phyloP scores from a whole-genome alignment of 2,329 filamentous ascomycete genomes.

The Clonostachys solani region DNA sequence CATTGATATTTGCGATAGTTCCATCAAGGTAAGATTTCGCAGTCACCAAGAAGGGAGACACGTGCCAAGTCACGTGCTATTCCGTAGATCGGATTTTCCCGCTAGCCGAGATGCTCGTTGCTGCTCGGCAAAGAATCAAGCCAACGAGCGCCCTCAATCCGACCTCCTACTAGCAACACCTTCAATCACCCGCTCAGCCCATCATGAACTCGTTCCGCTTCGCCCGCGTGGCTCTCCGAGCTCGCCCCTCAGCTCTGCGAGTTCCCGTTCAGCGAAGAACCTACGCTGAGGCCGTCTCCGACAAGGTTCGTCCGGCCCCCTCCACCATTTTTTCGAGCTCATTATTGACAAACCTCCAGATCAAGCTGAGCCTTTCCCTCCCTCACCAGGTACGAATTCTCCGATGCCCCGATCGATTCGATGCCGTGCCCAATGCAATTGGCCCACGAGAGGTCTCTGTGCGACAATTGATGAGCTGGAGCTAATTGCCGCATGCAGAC shows the following conservation, averaged over 20 bases:
- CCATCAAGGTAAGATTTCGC: too few relatives aligned
- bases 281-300: conserved; percentile 83
- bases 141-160: conserved; percentile 31
- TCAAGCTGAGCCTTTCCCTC: conserved; percentile 96
- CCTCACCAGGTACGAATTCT: conserved; percentile 85
- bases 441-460: conserved; percentile 6
- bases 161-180: conserved; percentile 24
- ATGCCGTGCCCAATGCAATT: conserved; percentile 1
- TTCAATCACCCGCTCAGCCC: conserved; percentile 39
- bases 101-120: conserved; percentile 33
- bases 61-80: conserved; percentile 23
- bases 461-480: conserved; percentile 16
- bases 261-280: conserved; percentile 78
- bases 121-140: conserved; percentile 42
- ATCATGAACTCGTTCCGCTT: conserved; percentile 94
- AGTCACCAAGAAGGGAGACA: conserved; percentile 7
- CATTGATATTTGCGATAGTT: too few relatives aligned
- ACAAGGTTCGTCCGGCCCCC: conserved; percentile 55
- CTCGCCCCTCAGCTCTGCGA: conserved; percentile 72
- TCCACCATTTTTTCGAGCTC: conserved; percentile 4
- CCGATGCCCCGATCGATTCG: too few relatives aligned
- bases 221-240: conserved; percentile 84
- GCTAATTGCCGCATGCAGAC: conserved; percentile 61
- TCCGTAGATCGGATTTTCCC: conserved; percentile 28
- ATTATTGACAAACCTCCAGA: conserved; percentile 39